These are phyloP conservation scores for Volutella citrinella DNA, from an alignment of 2,329 filamentous ascomycete species.

Conservation along the genomic window DNA sequence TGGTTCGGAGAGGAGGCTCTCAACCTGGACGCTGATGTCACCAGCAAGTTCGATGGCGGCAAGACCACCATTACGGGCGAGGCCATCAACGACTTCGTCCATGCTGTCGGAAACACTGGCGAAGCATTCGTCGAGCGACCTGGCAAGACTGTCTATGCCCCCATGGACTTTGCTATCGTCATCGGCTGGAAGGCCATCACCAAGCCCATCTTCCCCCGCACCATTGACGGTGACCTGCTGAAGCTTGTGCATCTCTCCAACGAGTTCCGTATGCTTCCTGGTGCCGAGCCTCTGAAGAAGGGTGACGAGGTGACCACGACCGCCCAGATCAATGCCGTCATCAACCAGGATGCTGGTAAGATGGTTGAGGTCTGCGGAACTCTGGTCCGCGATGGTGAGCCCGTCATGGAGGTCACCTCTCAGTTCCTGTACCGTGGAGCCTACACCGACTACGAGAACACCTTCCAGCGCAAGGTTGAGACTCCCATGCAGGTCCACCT, in stretches of 20 bases:
- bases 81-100: conserved; percentile 97
- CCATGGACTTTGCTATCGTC: conserved; percentile 99
- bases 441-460: conserved; percentile 95
- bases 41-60: conserved; percentile 86
- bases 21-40: conserved; percentile 80
- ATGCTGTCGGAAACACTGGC: conserved; percentile 95
- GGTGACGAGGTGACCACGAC: conserved; percentile 90
- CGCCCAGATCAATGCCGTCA: conserved; percentile 93
- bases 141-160: conserved; percentile 89
- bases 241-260: conserved; percentile 97
- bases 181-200: conserved; percentile 99
- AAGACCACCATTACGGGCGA: conserved; percentile 82
- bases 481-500: conserved; percentile 93
- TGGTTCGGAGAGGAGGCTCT: conserved; percentile 91
- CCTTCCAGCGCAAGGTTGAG: conserved; percentile 96
- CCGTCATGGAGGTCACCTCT: conserved; percentile 97
- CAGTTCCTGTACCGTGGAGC: conserved; percentile 95
- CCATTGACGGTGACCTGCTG: conserved; percentile 91
- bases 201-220: conserved; percentile 96
- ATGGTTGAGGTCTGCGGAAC: conserved; percentile 99
- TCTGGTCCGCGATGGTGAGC: conserved; percentile 75
- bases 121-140: conserved; percentile 96
- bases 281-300: conserved; percentile 91
- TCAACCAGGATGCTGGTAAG: conserved; percentile 98
- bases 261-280: conserved; percentile 96